Conservation (phyloP, 2,329 filamentous ascomycete genomes). For the Achaetomium macrosporum region DNA sequence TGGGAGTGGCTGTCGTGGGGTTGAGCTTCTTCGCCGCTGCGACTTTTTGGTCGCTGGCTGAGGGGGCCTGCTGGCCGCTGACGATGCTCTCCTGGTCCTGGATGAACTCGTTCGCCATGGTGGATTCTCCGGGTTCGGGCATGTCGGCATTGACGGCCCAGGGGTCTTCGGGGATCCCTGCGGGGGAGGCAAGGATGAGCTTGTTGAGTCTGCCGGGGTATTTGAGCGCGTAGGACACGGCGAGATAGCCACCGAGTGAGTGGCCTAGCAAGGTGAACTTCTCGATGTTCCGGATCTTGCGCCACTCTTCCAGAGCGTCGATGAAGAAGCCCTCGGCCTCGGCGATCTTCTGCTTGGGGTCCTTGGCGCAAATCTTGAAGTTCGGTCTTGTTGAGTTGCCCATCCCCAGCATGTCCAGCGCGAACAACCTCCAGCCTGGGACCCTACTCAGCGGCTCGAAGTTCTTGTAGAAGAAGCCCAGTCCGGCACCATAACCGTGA, state of each 20-base stretch:
- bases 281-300: conserved; percentile 79
- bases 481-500: conserved; percentile 90
- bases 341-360: conserved; percentile 70
- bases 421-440: conserved; percentile 81
- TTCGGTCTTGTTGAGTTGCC: conserved; percentile 77
- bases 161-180: conserved; percentile 90
- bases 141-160: conserved; percentile 77
- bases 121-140: conserved; percentile 69
- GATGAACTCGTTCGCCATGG: conserved; percentile 69
- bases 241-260: conserved; percentile 90
- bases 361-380: conserved; percentile 81
- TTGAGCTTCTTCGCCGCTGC: conserved; percentile 27
- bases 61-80: conserved; percentile 28
- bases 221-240: conserved; percentile 90
- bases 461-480: conserved; percentile 98
- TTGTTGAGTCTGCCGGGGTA: conserved; percentile 95
- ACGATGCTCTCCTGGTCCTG: conserved; percentile 59
- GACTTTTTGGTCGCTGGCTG: conserved; percentile 27
- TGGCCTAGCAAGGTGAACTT: conserved; percentile 91
- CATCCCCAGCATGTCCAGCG: conserved; percentile 93
- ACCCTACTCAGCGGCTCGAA: conserved; percentile 79
- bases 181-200: conserved; percentile 88
- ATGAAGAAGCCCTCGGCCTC: conserved; percentile 96
- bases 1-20: conserved; percentile 32
- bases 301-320: conserved; percentile 94